Evolutionary conservation across 805 yeast species (phyloP).

Genomic region (Teunomyces funiuensis): DNA sequence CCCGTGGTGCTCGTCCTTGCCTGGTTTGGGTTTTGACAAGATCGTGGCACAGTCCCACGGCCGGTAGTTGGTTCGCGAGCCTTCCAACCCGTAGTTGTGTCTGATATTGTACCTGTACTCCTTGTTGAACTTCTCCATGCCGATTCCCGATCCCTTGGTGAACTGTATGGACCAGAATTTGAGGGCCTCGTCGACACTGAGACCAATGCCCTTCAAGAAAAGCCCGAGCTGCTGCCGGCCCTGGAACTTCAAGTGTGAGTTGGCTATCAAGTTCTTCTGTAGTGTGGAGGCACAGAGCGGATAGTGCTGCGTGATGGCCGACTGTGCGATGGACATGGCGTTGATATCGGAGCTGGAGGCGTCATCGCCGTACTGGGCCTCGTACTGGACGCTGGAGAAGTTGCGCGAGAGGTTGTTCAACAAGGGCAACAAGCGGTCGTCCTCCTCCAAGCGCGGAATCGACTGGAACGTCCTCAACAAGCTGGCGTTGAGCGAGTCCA

Average conservation of each 20-base stretch:
- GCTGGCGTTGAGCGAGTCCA: slow-evolving; percentile 48
- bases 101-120: slow-evolving; percentile 87
- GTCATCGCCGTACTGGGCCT: slow-evolving; percentile 34
- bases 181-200: slow-evolving; percentile 82
- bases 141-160: slow-evolving; percentile 52
- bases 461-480: slow-evolving; percentile 71
- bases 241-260: slow-evolving; percentile 74
- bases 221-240: slow-evolving; percentile 86
- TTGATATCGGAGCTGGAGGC: slow-evolving; percentile 47
- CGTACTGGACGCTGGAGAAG: slow-evolving; percentile 48
- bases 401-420: slow-evolving; percentile 69
- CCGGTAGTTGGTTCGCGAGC: slow-evolving; percentile 78
- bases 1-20: slow-evolving; percentile 75
- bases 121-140: slow-evolving; percentile 76
- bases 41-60: slow-evolving; percentile 87
- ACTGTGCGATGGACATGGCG: slow-evolving; percentile 56
- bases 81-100: slow-evolving; percentile 90
- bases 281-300: slow-evolving; percentile 80
- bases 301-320: slow-evolving; percentile 58
- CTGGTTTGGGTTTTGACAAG: slow-evolving; percentile 67
- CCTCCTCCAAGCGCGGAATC: slow-evolving; percentile 85
- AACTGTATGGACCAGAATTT: slow-evolving; percentile 81
- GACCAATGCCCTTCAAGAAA: slow-evolving; percentile 87
- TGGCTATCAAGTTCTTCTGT: slow-evolving; percentile 55
- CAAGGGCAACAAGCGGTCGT: slow-evolving; percentile 83